Percentiles rank a stretch among this genome's conserved stretches.
Evolutionary conservation across 2,329 filamentous ascomycete species (phyloP).

Genomic region (Alternaria incomplexa): DNA sequence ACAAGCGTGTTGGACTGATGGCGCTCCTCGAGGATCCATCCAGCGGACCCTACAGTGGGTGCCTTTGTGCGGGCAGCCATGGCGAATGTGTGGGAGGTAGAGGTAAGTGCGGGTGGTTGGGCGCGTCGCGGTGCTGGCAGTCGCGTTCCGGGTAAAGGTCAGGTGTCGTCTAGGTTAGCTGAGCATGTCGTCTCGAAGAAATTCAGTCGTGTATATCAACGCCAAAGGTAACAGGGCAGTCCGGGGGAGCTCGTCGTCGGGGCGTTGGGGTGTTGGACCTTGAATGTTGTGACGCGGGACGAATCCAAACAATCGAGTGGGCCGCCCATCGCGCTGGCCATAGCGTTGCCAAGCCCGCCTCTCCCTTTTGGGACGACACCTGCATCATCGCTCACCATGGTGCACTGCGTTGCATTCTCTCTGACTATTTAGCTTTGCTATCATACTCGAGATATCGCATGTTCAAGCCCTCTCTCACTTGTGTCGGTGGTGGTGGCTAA

Average conservation of each 20-base stretch:
- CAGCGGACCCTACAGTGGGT: constrained; percentile 74
- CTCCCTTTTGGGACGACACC: constrained; percentile 4
- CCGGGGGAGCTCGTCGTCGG: constrained; percentile 15
- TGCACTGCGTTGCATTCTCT: neutral
- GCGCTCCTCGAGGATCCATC: constrained; percentile 88
- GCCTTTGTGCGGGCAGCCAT: constrained; percentile 46
- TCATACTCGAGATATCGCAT: neutral
- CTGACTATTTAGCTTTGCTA: neutral
- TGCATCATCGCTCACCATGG: neutral
- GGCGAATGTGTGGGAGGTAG: constrained; percentile 13
- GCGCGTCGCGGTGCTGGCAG: constrained; percentile 33
- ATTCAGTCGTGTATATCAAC: constrained; percentile 15
- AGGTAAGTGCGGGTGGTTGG: constrained; percentile 12
- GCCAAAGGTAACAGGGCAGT: constrained; percentile 18
- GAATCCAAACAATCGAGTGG: constrained; percentile 29
- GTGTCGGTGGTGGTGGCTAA: neutral
- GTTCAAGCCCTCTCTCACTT: neutral
- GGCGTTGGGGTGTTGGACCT: constrained; percentile 17
- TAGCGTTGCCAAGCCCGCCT: constrained; percentile 18
- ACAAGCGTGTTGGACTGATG: constrained; percentile 77
- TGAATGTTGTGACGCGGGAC: constrained; percentile 24
- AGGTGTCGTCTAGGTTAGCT: constrained; percentile 17
- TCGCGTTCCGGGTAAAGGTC: constrained; percentile 13
- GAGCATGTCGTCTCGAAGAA: constrained; percentile 23
- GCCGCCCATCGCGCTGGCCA: constrained; percentile 19